Percentiles rank a stretch among this genome's conserved stretches.
Conservation (phyloP, 176 grass and related monocot species). For the Saccharum officinarum region DNA sequence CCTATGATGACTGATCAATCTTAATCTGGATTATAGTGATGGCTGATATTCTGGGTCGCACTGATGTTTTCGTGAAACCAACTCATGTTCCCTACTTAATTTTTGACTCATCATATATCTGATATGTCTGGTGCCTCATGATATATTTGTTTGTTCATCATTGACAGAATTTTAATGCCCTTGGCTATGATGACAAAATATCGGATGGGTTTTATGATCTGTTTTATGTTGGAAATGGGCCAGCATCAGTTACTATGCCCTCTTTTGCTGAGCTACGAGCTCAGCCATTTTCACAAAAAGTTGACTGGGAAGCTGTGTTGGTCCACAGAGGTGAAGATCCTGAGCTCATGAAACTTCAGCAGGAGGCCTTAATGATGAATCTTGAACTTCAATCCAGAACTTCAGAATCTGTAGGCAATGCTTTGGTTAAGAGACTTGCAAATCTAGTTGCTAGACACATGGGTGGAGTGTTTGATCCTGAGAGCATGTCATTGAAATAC, state of each 20-base stretch:
- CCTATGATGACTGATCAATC: neutral
- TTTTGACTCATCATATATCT: constrained; percentile 29
- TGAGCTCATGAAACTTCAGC: constrained; percentile 75
- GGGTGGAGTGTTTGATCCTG: constrained; percentile 85
- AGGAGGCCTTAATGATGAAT: constrained; percentile 56
- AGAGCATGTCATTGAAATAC: constrained; percentile 61
- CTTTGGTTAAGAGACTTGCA: constrained; percentile 83
- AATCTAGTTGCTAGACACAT: constrained; percentile 79
- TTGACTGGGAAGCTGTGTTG: constrained; percentile 82
- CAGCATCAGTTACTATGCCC: constrained; percentile 57
- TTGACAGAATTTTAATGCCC: constrained; percentile 87
- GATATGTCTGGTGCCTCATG: constrained; percentile 14
- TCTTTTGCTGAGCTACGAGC: constrained; percentile 72
- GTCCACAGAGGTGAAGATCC: constrained; percentile 90
- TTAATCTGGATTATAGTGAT: neutral
- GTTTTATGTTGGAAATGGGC: constrained; percentile 53
- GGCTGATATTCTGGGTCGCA: neutral
- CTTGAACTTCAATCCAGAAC: constrained; percentile 48
- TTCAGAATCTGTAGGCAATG: constrained; percentile 55
- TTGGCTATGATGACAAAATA: constrained; percentile 94
- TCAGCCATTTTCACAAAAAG: constrained; percentile 58
- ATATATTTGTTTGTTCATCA: constrained; percentile 32
- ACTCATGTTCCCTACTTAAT: neutral
- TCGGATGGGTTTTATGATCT: constrained; percentile 97
- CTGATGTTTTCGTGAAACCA: constrained; percentile 21